Evolutionary conservation across 1,284 basidiomycete species (phyloP).

Genomic region (Trichosporon ovoides): DNA sequence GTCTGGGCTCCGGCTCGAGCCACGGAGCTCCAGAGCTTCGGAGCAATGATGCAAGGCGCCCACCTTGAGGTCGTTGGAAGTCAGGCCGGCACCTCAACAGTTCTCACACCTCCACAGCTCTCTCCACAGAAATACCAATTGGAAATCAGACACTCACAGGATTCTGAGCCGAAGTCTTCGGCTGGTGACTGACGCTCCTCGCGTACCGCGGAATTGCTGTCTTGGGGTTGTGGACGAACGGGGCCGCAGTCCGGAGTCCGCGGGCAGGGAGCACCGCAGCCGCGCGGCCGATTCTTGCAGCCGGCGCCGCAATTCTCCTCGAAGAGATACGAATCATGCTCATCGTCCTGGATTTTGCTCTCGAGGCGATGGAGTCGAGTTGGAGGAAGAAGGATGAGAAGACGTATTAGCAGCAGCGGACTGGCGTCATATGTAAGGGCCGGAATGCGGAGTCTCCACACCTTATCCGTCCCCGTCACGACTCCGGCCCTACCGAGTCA

Average conservation of each 20-base stretch:
- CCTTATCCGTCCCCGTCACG: not conserved
- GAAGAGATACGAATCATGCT: not conserved
- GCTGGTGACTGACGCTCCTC: not conserved
- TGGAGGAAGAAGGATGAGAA: not conserved
- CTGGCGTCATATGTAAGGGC: not conserved
- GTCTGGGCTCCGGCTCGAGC: no score
- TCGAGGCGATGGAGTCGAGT: not conserved
- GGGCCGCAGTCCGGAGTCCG: not conserved
- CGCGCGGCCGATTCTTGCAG: not conserved
- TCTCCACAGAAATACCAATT: no score
- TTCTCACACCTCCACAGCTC: no score
- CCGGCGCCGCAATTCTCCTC: not conserved
- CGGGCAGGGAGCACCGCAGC: not conserved
- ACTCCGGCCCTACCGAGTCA: not conserved
- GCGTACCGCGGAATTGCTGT: not conserved
- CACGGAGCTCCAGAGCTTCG: no score
- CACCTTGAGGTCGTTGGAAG: no score
- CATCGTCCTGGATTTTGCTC: not conserved
- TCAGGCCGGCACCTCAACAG: no score
- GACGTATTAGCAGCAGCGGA: no score
- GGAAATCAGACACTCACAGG: no score
- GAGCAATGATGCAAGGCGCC: no score
- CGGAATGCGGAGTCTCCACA: not conserved
- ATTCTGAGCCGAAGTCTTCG: conserved; percentile 1
- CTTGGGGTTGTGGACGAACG: not conserved